A percentile compares a stretch with the other conserved stretches of the same genome.
These are phyloP conservation scores for Herpomyces periplanetae DNA, from an alignment of 2,329 filamentous ascomycete species.

Conservation along the genomic window DNA sequence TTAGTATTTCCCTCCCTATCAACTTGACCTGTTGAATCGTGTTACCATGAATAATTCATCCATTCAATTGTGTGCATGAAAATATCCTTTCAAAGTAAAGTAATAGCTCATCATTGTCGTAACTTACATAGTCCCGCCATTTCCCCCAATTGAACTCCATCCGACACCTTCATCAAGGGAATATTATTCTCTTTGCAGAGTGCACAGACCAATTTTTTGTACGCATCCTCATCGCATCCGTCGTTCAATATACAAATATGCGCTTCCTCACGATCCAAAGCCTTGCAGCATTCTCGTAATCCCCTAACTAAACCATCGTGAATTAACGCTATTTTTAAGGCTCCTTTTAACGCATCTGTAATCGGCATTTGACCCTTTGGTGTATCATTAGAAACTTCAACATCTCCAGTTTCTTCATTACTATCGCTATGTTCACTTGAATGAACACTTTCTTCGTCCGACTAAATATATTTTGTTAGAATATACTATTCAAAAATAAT, in stretches of 20 bases:
- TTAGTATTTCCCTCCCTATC: slow-evolving; percentile 97
- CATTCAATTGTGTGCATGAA: slow-evolving; percentile 1
- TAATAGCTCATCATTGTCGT: slow-evolving; percentile 2
- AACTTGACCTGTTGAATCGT: slow-evolving; percentile 28
- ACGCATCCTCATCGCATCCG: slow-evolving; percentile 97
- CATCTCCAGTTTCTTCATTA: slow-evolving; percentile 36
- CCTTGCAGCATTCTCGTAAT: slow-evolving; percentile 93
- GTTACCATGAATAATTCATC: not conserved
- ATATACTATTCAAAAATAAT: too few relatives aligned
- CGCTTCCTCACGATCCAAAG: slow-evolving; percentile 85
- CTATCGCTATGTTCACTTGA: slow-evolving; percentile 29
- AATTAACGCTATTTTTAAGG: slow-evolving; percentile 91
- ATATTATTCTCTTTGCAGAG: slow-evolving; percentile 99
- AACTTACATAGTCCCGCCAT: slow-evolving; percentile 96
- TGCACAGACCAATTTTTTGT: slow-evolving; percentile 98
- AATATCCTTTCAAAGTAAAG: slow-evolving; percentile 1
- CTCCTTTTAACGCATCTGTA: slow-evolving; percentile 90
- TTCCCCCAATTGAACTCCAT: slow-evolving; percentile 98
- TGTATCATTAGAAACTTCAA: slow-evolving; percentile 78
- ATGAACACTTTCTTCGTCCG: slow-evolving; percentile 99
- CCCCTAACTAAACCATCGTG: slow-evolving; percentile 96
- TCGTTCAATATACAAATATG: slow-evolving; percentile 99
- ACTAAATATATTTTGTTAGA: too few relatives aligned
- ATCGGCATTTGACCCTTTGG: slow-evolving; percentile 83
- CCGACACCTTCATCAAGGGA: slow-evolving; percentile 95